Evolutionary conservation across 768 basidiomycete genomes (phyloP), one percentile per base, ranked within the genome.

Genomic region (Pleurotus sapidus): DNA sequence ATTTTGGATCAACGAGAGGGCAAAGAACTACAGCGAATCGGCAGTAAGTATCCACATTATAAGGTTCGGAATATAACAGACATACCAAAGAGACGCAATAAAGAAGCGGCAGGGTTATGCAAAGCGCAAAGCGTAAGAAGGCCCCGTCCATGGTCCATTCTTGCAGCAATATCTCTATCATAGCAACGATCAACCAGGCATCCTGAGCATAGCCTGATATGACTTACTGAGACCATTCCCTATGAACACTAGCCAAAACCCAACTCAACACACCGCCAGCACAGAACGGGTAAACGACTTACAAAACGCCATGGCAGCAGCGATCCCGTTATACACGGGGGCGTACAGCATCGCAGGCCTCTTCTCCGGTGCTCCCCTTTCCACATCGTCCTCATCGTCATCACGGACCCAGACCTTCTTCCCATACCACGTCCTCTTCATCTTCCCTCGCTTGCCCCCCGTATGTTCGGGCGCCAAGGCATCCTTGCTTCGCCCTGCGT

Each of bases 11-110:
- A 91, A 83, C 67, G 90, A 88, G n/a, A 87, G 74, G 5, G 83
- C 76, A 67, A 92, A 91, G 71, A 92, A 92, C 88, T 89, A 63
- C 5, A 47, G 18, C n/a, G 14, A 5, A 4, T 8, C 42, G 5
- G 24, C 57, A 40, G 9, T 12, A 30, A 9, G 8, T 43, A 20
- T 20, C 3, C 20, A 20, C 20, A 20, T n/a, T n/a, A n/a, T n/a
- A n/a, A n/a, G n/a, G n/a, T n/a, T n/a, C n/a, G n/a, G 17, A 15
- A n/a, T n/a, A 11, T 38, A 38, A 46, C 46, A 34, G n/a, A 70
- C 76, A 8, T 55, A 80, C 77, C 59, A 93, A 72, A 3, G 88
- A 88, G 30, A 94, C 81, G 63, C 89, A 92, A 65, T 85, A 91
- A 2, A 92, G 70, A 51, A 91, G 70, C 0, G 92, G 92, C 0